Evolutionary conservation across 1,139 yeast species (phyloP).

Genomic region (Taphrina deformans): DNA sequence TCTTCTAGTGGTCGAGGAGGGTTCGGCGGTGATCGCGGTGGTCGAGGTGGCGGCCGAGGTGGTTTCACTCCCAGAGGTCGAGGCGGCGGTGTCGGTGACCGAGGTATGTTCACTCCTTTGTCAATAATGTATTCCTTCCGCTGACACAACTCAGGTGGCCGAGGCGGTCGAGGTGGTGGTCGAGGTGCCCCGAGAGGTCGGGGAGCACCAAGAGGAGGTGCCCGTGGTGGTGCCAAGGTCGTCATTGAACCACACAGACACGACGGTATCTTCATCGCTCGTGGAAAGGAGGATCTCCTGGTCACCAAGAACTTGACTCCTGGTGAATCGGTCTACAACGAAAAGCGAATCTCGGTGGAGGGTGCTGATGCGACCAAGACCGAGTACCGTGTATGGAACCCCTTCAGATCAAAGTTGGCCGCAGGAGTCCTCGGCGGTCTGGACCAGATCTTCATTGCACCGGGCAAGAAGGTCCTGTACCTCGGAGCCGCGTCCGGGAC

Average conservation of each 20-base stretch:
- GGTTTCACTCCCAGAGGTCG: conserved; percentile 60
- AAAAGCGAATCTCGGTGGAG: conserved; percentile 91
- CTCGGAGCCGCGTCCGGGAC: conserved; percentile 99
- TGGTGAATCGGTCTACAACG: conserved; percentile 96
- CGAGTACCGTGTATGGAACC: conserved; percentile 99
- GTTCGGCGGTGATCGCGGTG: conserved; percentile 37
- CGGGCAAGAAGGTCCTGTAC: conserved; percentile 96
- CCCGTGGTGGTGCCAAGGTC: conserved; percentile 88
- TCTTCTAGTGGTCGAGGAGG: conserved; percentile 36
- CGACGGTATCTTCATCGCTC: conserved; percentile 90
- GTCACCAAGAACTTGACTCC: conserved; percentile 97
- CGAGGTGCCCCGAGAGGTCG: conserved; percentile 41
- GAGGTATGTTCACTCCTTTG: conserved; percentile 24
- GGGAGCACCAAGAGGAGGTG: conserved; percentile 68
- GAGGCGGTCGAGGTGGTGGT: conserved; percentile 34
- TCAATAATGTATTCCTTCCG: background rate
- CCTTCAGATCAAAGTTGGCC: conserved; percentile 98
- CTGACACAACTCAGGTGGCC: conserved; percentile 15
- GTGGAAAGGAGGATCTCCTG: conserved; percentile 98
- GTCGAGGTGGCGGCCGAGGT: conserved; percentile 51
- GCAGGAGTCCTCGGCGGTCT: conserved; percentile 99
- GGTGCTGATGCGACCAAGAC: conserved; percentile 86
- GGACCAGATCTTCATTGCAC: conserved; percentile 94
- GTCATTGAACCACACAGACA: conserved; percentile 98
- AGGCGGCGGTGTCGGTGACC: conserved; percentile 39